Percentiles rank a stretch among this genome's conserved stretches.
Conservation (phyloP, 176 grass and related monocot genomes). For the Cenchrus fungigraminus region DNA sequence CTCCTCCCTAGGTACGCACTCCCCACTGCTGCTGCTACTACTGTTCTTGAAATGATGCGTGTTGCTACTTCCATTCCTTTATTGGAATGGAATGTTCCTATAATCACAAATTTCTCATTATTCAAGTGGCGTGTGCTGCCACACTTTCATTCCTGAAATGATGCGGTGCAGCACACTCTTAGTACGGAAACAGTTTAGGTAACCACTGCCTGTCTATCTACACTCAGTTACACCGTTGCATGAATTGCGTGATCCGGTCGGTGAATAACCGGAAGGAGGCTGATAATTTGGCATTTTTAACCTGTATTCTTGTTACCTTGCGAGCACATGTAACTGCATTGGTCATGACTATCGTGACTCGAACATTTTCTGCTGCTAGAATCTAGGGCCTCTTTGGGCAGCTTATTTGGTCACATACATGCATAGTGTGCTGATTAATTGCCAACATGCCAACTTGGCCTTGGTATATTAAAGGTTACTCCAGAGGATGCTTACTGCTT, state of each 20-base stretch:
- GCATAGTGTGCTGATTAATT: constrained; percentile 9
- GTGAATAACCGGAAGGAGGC: not conserved
- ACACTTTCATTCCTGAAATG: not conserved
- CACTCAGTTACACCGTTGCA: not conserved
- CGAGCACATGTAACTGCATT: not conserved
- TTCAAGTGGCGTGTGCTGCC: not conserved
- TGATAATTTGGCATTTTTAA: constrained; percentile 1
- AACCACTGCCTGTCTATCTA: not conserved
- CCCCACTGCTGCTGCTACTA: not conserved
- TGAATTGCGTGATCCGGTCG: not conserved
- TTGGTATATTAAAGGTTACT: constrained; percentile 9
- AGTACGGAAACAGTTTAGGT: not conserved
- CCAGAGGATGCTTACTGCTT: not conserved
- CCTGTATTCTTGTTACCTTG: not conserved
- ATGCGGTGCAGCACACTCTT: not conserved
- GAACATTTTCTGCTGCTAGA: not conserved
- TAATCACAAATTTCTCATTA: no score
- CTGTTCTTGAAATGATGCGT: not conserved
- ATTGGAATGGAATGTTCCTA: not conserved
- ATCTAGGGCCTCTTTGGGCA: not conserved
- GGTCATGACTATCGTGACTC: not conserved
- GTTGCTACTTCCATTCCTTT: not conserved
- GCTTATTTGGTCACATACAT: not conserved
- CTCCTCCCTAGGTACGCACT: constrained; percentile 77
- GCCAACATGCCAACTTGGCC: not conserved